Evolutionary conservation across 192 early-diverging fungal genomes (phyloP).

Genomic region (Coemansia sp.): DNA sequence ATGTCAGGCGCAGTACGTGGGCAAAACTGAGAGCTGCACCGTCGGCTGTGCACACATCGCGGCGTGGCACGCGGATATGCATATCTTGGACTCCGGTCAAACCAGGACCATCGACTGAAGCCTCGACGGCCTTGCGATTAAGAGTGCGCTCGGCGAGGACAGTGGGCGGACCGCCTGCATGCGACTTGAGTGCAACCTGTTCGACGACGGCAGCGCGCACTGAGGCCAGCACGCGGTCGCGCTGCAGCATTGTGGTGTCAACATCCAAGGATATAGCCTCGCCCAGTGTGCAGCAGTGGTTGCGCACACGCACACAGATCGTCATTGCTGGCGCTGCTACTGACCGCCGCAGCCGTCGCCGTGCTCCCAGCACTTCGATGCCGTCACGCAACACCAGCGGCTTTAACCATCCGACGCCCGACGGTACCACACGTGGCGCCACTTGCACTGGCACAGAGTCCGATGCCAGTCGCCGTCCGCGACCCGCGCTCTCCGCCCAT

Average conservation of each 20-base stretch:
- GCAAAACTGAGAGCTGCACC: conserved; percentile 39
- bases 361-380: conserved; percentile 35
- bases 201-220: conserved; percentile 48
- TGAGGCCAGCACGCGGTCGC: conserved; percentile 51
- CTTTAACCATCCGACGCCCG: conserved; percentile 55
- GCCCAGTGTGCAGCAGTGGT: conserved; percentile 54
- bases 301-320: conserved; percentile 51
- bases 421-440: conserved; percentile 42
- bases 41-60: conserved; percentile 50
- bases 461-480: conserved; percentile 13
- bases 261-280: conserved; percentile 48
- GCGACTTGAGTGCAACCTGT: conserved; percentile 49
- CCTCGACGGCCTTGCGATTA: conserved; percentile 42
- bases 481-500: conserved; percentile 26
- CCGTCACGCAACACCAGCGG: conserved; percentile 53
- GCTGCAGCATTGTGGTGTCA: conserved; percentile 52
- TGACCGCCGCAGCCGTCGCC: conserved; percentile 37
- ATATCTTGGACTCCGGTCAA: conserved; percentile 41
- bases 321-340: conserved; percentile 48
- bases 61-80: conserved; percentile 49
- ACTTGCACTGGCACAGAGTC: conserved; percentile 35
- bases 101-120: conserved; percentile 17
- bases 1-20: conserved; percentile 49
- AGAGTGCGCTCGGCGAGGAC: conserved; percentile 52
- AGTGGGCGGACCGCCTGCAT: conserved; percentile 25